Base-by-base conservation (phyloP, 805 yeast genomes). In the Candida ortonii region DNA sequence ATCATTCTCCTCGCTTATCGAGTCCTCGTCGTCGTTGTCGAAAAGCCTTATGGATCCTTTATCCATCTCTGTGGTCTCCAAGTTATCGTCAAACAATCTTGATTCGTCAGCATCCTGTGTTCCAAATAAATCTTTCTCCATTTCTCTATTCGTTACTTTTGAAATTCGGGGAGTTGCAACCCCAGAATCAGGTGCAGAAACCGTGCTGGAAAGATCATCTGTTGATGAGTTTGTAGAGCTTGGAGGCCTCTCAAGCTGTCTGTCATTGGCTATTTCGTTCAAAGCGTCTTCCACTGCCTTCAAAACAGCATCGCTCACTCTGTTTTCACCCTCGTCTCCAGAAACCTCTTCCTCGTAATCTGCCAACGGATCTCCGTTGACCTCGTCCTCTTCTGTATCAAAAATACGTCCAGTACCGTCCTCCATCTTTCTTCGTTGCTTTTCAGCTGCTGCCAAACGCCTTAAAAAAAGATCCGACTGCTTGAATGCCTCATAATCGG, bases 401-500 rank as follows among this genome's bases (percentile, higher is more conserved):
- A 20, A 7, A 6, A 38, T 29, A 17, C 8, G 14, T 22, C 30
- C 24, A 19, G 24, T 24, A 8, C 16, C 36, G 22, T 23, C 28
- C 7, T 13, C 23, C 21, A 14, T 15, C 3, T 32, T 30, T 25
- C 19, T 30, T 3, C 29, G 27, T 22, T 39, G 41, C 17, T 34
- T 38, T 18, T 62, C 68, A 15, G 35, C 47, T 9, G 69, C 64
- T 6, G 80, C 71, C 9, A 81, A 47, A 42, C 76, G 62, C 38
- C 76, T 69, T 31, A 76, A 47, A 49, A 76, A 82, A 1, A 67
- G 48, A 27, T 70, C 76, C 0, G 89, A 80, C 21, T 60, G 62
- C 46, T 76, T 76, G 55, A 85, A 87, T 6, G 67, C 72, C n/a
- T 66, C 67, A 43, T 76, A 72, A 42, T 80, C 80, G 1, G 65